phyloP scores from a whole-genome alignment of 768 basidiomycete species.

The Dentipellis sp. region DNA sequence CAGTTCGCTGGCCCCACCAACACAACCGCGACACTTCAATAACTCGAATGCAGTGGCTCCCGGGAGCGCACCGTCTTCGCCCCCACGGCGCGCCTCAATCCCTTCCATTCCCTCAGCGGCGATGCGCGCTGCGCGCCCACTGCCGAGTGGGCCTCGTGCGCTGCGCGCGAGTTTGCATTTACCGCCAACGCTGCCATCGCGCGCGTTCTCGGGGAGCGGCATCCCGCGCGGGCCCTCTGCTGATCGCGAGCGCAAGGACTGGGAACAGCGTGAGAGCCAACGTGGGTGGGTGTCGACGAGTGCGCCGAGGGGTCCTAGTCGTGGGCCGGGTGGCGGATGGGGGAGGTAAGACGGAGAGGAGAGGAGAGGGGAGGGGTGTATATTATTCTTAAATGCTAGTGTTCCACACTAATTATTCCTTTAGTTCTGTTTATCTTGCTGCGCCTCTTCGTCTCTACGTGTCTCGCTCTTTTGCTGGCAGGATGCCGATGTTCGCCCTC shows the following conservation, averaged over 20 bases:
- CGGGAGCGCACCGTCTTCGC: slow-evolving; percentile 9
- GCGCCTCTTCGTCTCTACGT: not conserved
- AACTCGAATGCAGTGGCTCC: too few species aligned
- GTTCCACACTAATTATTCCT: not conserved
- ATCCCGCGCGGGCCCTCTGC: slow-evolving; percentile 13
- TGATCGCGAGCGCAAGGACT: slow-evolving; percentile 7
- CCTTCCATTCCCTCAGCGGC: slow-evolving; percentile 5
- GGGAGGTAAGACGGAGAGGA: slow-evolving; percentile 4
- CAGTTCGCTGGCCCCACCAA: not conserved
- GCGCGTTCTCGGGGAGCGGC: slow-evolving; percentile 3
- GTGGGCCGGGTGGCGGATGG: slow-evolving; percentile 10
- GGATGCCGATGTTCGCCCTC: too few species aligned
- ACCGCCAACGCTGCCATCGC: not conserved
- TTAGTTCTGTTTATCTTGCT: not conserved
- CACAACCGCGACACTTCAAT: slow-evolving; percentile 8
- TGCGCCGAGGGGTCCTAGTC: slow-evolving; percentile 5
- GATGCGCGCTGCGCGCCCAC: slow-evolving; percentile 11
- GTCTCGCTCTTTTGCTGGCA: too few species aligned
- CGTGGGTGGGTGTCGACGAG: slow-evolving; percentile 7
- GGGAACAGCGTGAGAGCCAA: slow-evolving; percentile 8
- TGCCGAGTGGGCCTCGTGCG: slow-evolving; percentile 14
- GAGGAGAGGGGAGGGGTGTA: not conserved
- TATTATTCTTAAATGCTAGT: not conserved
- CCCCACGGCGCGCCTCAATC: slow-evolving; percentile 6
- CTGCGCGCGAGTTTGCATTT: slow-evolving; percentile 8